Evolutionary conservation across 2,329 filamentous ascomycete genomes (phyloP).

Genomic region (Epicoccum sorghinum): DNA sequence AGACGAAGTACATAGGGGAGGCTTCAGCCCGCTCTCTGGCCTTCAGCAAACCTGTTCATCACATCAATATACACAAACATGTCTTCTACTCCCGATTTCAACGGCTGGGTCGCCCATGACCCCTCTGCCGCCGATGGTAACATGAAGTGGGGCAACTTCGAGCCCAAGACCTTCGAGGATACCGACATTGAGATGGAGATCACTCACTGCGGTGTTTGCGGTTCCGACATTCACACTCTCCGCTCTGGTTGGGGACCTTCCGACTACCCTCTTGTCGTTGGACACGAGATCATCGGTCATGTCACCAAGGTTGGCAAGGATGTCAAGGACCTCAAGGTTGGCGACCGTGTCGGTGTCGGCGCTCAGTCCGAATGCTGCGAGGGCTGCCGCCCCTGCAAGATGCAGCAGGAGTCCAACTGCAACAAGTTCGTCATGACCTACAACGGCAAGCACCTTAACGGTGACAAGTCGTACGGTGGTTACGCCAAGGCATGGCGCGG

Average conservation of each 20-base stretch:
- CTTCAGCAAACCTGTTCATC: neutral
- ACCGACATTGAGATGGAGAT: conserved; percentile 62
- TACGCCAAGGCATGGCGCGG: conserved; percentile 70
- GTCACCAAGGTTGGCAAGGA: conserved; percentile 49
- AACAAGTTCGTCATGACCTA: conserved; percentile 54
- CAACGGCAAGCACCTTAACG: conserved; percentile 57
- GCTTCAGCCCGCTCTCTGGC: neutral
- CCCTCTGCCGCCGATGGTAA: conserved; percentile 58
- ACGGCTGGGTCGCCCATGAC: conserved; percentile 63
- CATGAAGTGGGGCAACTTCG: conserved; percentile 58
- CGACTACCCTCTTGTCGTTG: conserved; percentile 55
- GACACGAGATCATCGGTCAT: conserved; percentile 51
- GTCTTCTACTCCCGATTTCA: conserved; percentile 52
- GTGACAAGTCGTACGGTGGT: conserved; percentile 68
- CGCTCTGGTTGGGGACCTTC: conserved; percentile 54
- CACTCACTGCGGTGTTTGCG: conserved; percentile 50
- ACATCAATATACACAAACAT: conserved; percentile 12
- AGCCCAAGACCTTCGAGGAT: conserved; percentile 62
- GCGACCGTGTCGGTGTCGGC: conserved; percentile 64
- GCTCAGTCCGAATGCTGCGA: conserved; percentile 57
- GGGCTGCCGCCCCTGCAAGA: conserved; percentile 56
- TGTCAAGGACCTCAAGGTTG: conserved; percentile 61
- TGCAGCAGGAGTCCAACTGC: conserved; percentile 52
- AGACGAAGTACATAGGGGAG: conserved; percentile 10
- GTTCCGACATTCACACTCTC: conserved; percentile 44